A percentile compares a stretch with the other conserved stretches of the same genome.
Conservation (phyloP, 805 yeast genomes). For the Saccharomyces kudriavzevii region DNA sequence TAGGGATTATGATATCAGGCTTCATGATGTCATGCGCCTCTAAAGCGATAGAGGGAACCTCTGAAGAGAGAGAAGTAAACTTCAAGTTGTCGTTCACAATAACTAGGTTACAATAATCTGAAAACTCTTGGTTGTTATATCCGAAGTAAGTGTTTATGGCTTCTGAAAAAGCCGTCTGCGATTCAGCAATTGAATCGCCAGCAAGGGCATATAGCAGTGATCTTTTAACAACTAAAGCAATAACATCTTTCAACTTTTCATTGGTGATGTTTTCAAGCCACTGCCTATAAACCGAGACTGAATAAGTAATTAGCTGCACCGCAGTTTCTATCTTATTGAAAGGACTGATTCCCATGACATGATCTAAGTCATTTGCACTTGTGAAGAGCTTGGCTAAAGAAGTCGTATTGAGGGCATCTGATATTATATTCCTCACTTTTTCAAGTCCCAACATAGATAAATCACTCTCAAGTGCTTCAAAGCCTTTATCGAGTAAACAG, state of each 20-base stretch:
- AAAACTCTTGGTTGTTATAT: not conserved
- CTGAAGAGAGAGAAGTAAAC: slow-evolving; percentile 37
- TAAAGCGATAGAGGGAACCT: slow-evolving; percentile 38
- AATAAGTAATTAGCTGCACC: not conserved
- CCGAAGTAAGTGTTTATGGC: not conserved
- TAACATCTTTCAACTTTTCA: not conserved
- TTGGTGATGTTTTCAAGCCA: not conserved
- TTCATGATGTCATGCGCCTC: slow-evolving; percentile 52
- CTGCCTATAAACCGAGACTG: not conserved
- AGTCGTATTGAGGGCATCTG: not conserved
- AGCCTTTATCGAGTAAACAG: not conserved
- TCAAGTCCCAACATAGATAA: not conserved
- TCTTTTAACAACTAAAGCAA: not conserved
- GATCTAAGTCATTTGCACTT: not conserved
- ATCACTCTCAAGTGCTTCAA: not conserved
- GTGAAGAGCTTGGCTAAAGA: not conserved
- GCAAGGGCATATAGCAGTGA: not conserved
- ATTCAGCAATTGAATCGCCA: not conserved
- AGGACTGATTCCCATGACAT: not conserved
- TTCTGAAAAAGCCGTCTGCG: not conserved
- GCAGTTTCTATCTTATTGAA: not conserved
- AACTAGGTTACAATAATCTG: slow-evolving; percentile 7
- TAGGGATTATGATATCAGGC: slow-evolving; percentile 66
- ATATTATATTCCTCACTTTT: not conserved
- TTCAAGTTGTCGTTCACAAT: slow-evolving; percentile 38